phyloP scores from a whole-genome alignment of 768 basidiomycete genomes.

The Lepiota brunneoincarnata region DNA sequence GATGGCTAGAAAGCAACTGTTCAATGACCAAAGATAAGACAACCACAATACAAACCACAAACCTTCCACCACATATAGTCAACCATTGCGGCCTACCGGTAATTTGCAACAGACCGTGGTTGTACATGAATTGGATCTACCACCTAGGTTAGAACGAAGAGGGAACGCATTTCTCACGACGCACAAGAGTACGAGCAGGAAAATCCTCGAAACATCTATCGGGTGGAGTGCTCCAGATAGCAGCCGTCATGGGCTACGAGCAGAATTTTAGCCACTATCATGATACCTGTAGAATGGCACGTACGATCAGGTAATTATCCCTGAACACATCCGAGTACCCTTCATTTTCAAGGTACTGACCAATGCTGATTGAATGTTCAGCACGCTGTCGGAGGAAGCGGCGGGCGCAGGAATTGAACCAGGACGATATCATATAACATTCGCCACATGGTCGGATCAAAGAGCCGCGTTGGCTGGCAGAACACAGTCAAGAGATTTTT shows the following conservation, averaged over 20 bases:
- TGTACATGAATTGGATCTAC: slow-evolving; percentile 69
- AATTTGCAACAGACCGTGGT: slow-evolving; percentile 72
- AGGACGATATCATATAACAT: slow-evolving; percentile 67
- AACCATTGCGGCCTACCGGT: slow-evolving; percentile 71
- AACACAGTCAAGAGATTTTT: slow-evolving; percentile 60
- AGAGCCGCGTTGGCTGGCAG: slow-evolving; percentile 58
- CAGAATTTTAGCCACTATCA: slow-evolving; percentile 1
- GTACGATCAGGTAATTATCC: slow-evolving; percentile 73
- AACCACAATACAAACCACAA: slow-evolving; percentile 12
- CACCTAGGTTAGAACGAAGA: not conserved
- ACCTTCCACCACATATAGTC: slow-evolving; percentile 74
- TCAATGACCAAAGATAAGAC: not conserved
- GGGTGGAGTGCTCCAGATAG: slow-evolving; percentile 78
- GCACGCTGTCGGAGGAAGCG: slow-evolving; percentile 35
- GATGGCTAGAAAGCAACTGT: slow-evolving; percentile 35
- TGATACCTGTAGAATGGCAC: slow-evolving; percentile 17
- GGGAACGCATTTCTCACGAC: slow-evolving; percentile 9
- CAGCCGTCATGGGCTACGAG: slow-evolving; percentile 71
- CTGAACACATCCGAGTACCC: slow-evolving; percentile 67
- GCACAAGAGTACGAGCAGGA: slow-evolving; percentile 62
- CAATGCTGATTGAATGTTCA: slow-evolving; percentile 47
- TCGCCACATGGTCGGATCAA: slow-evolving; percentile 68
- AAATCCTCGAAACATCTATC: slow-evolving; percentile 68
- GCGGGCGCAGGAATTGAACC: slow-evolving; percentile 71
- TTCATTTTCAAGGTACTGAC: slow-evolving; percentile 59